These are phyloP conservation scores for Naganishia friedmannii DNA, from an alignment of 768 basidiomycete genomes.

Conservation along the genomic window DNA sequence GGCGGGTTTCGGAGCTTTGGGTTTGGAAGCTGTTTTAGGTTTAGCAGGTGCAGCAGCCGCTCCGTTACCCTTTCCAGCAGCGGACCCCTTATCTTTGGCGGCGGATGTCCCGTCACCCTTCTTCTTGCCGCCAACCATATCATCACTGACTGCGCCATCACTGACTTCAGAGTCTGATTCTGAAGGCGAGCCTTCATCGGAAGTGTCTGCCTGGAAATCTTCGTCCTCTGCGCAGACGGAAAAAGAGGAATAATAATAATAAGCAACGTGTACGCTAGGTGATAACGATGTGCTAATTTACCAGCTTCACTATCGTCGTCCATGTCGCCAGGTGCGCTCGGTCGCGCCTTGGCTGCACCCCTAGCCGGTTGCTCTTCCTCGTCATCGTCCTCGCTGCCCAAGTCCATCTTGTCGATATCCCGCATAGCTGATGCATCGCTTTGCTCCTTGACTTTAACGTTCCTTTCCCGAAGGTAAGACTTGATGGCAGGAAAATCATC, in stretches of 20 bases:
- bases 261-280: not conserved
- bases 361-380: conserved; percentile 77
- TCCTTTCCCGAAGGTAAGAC: conserved; percentile 81
- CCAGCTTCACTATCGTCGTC: conserved; percentile 47
- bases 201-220: conserved; percentile 82
- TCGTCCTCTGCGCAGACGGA: conserved; percentile 62
- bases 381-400: conserved; percentile 55
- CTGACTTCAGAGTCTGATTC: conserved; percentile 68
- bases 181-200: conserved; percentile 83
- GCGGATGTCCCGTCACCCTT: conserved; percentile 2
- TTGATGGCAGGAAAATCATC: conserved; percentile 88
- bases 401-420: conserved; percentile 60
- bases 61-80: too few species aligned
- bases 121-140: conserved; percentile 35
- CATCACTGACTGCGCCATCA: conserved; percentile 54
- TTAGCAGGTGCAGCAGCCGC: not conserved
- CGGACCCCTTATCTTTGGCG: conserved; percentile 10
- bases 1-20: conserved; percentile 1
- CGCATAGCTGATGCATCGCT: conserved; percentile 74
- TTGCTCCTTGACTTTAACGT: conserved; percentile 91
- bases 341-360: conserved; percentile 55
- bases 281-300: conserved; percentile 24
- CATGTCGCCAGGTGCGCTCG: conserved; percentile 58
- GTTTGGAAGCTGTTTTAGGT: conserved; percentile 4
- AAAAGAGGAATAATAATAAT: not conserved